Conservation (phyloP, 129 eudicot genomes). For the Calendula officinalis region DNA sequence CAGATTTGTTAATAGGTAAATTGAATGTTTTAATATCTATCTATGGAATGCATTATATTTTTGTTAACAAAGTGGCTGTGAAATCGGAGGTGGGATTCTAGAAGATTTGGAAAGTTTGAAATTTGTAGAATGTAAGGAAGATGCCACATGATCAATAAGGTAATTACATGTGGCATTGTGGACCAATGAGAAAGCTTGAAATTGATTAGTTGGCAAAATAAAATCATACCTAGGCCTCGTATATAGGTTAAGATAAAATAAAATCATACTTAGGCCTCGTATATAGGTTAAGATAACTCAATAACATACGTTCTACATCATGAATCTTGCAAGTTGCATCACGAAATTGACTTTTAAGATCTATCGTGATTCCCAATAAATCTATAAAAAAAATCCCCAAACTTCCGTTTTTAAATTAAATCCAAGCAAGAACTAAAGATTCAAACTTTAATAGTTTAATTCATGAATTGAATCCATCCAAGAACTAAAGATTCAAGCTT, state of each 20-base stretch:
- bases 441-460: not conserved
- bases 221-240: too few relatives aligned
- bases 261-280: not conserved
- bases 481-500: not conserved
- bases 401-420: not conserved
- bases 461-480: not conserved
- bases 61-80: too few relatives aligned
- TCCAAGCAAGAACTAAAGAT: not conserved
- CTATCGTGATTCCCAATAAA: slow-evolving; percentile 11
- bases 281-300: not conserved
- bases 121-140: too few relatives aligned
- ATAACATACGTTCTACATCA: not conserved
- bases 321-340: not conserved
- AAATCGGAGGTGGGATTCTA: too few relatives aligned
- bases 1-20: too few relatives aligned
- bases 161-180: too few relatives aligned
- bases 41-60: too few relatives aligned
- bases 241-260: not conserved
- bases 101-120: too few relatives aligned
- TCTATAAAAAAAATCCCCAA: slow-evolving; percentile 18
- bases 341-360: slow-evolving; percentile 18
- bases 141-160: too few relatives aligned
- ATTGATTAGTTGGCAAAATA: too few relatives aligned
- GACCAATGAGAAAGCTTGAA: too few relatives aligned
- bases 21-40: too few relatives aligned